Percentiles rank a stretch among this genome's conserved stretches.
phyloP scores from a whole-genome alignment of 2,329 filamentous ascomycete genomes.

The Leptographium procerum region DNA sequence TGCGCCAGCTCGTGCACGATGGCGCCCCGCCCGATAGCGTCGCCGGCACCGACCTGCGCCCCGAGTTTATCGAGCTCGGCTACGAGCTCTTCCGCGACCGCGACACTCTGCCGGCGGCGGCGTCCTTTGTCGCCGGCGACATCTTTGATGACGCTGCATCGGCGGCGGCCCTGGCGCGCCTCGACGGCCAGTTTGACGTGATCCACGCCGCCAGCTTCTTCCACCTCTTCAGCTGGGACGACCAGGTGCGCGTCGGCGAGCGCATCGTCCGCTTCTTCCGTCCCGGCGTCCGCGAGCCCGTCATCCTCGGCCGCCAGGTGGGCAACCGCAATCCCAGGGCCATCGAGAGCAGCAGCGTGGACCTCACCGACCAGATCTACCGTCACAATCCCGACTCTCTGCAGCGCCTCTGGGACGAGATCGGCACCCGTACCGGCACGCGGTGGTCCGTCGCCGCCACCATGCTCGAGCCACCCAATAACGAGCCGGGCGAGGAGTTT shows the following conservation, averaged over 20 bases:
- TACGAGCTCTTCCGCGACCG: constrained; percentile 23
- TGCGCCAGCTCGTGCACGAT: constrained; percentile 28
- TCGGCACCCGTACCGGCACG: constrained; percentile 18
- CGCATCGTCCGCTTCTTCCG: constrained; percentile 17
- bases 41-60: constrained; percentile 25
- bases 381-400: constrained; percentile 29
- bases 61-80: constrained; percentile 21
- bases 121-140: constrained; percentile 15
- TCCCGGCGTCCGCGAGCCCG: constrained; percentile 4
- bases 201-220: constrained; percentile 21
- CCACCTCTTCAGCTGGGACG: constrained; percentile 19
- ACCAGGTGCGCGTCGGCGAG: constrained; percentile 16
- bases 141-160: constrained; percentile 16
- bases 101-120: constrained; percentile 9
- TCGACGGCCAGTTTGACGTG: constrained; percentile 18
- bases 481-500: background rate
- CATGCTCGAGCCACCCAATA: background rate
- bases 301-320: constrained; percentile 19
- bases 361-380: constrained; percentile 19
- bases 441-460: background rate
- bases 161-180: constrained; percentile 6
- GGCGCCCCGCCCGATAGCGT: constrained; percentile 26
- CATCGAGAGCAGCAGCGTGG: constrained; percentile 3
- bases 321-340: constrained; percentile 15
- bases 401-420: constrained; percentile 27